Percentiles rank a stretch among this genome's conserved stretches.
These are phyloP conservation scores for Daldinia decipiens DNA, from an alignment of 495 filamentous ascomycete species.

Conservation along the genomic window DNA sequence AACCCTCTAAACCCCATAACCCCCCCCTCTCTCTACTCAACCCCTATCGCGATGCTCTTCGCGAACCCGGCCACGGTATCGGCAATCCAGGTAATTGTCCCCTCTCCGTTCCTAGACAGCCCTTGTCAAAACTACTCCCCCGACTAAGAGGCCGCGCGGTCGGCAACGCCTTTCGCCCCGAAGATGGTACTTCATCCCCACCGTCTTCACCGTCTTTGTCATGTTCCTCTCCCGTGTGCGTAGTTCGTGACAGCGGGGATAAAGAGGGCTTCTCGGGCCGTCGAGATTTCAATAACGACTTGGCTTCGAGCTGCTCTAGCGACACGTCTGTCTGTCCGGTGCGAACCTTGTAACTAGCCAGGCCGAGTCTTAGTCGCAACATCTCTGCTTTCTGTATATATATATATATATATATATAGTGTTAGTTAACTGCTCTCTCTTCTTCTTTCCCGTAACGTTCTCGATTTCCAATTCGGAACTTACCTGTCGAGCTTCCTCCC, in stretches of 20 bases:
- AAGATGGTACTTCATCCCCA: slow-evolving; percentile 38
- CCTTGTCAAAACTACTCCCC: neutral
- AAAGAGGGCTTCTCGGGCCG: neutral
- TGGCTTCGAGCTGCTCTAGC: slow-evolving; percentile 53
- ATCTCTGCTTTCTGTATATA: slow-evolving; percentile 60
- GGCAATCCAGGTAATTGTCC: neutral
- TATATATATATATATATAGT: too few relatives aligned
- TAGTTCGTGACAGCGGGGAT: slow-evolving; percentile 13
- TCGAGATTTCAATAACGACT: slow-evolving; percentile 30
- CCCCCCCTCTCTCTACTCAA: too few relatives aligned
- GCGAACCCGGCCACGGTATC: neutral
- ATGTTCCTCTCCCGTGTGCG: neutral
- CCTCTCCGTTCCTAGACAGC: neutral
- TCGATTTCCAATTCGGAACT: slow-evolving; percentile 1
- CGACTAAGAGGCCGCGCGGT: neutral
- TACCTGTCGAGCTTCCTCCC: slow-evolving; percentile 58
- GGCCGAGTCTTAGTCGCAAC: slow-evolving; percentile 59
- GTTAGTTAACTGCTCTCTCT: slow-evolving; percentile 10
- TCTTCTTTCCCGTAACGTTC: neutral
- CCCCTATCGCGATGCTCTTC: neutral
- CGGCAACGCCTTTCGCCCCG: slow-evolving; percentile 12
- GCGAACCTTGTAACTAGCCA: slow-evolving; percentile 64
- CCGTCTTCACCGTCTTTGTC: slow-evolving; percentile 30
- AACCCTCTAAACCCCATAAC: neutral
- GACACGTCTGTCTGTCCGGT: slow-evolving; percentile 63